Evolutionary conservation across 2,329 filamentous ascomycete species (phyloP), one percentile per base, ranked within the genome.

Genomic region (Talaromyces sp.): DNA sequence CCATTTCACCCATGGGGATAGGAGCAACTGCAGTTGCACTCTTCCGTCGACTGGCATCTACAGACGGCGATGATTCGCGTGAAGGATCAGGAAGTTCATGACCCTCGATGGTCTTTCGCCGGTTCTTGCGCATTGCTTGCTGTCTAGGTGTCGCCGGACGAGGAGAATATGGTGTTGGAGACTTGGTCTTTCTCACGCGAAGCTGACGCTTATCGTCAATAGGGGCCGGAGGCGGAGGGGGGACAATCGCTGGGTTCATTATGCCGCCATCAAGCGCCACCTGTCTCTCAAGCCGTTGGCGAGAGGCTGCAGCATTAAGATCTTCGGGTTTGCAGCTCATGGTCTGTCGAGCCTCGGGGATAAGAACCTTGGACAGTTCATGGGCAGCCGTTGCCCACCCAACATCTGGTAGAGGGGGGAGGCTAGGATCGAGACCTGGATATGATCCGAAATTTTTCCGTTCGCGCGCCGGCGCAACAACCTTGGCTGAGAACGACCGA

Each of bases 321-420:
- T 97, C 91, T 61, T 95, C 89, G 8, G 86, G 82, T 29, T 80
- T 87, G 71, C 83, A 90, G 73, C 91, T 96, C 47, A 80, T 81
- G 0, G 88, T 91, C 62, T 91, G 85, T 3, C 91, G 83, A 60
- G 88, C 81, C 0, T 78, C 79, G 0, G 93, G 94, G 51, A 97
- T 88, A 19, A 97, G 81, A 4, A 95, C 71, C 67, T 90, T 91
- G 65, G 86, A 89, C 11, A 97, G 76, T 68, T 96, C 91, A 63
- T 90, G 84, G 0, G 90, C 83, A n/a, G 92, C 91, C 24, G 88
- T 82, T 0, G 87, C 83, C 94, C 93, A 97, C 39, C 89, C 82
- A 0, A 97, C 87, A 40, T 92, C 88, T 2, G 92, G 91, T 1
- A 88, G 83, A 8, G 90, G 89, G 1, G 88, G 87, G 3, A 86